These are phyloP conservation scores for Backusella sp. DNA, from an alignment of 192 early-diverging fungal species.

Conservation along the genomic window DNA sequence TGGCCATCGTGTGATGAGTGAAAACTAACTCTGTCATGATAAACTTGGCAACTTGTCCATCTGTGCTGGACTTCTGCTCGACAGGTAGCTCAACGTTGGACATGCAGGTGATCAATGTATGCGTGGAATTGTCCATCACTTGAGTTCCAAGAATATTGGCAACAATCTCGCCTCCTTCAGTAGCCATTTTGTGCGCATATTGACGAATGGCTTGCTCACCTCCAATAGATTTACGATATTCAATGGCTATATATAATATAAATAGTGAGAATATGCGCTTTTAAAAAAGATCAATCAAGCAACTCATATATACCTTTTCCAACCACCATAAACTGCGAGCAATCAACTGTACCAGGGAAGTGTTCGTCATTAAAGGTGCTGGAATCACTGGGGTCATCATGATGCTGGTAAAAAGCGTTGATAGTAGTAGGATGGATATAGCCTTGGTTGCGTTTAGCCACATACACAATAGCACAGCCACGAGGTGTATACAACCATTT, in stretches of 20 bases:
- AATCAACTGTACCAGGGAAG: conserved; percentile 40
- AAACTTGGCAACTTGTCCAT: conserved; percentile 5
- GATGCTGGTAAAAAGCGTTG: conserved; percentile 29
- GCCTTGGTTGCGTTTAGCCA: conserved; percentile 45
- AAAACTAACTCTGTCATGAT: conserved; percentile 35
- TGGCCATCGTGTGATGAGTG: conserved; percentile 39
- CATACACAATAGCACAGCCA: conserved; percentile 55
- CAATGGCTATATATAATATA: conserved; percentile 34
- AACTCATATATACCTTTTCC: conserved; percentile 14
- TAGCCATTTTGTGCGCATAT: conserved; percentile 52
- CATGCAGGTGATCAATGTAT: conserved; percentile 49
- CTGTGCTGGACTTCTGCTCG: conserved; percentile 22
- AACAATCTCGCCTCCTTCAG: conserved; percentile 51
- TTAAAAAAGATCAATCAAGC: background rate
- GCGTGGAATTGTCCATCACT: conserved; percentile 47
- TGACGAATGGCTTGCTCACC: conserved; percentile 58
- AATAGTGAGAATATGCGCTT: background rate
- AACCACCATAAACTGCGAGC: conserved; percentile 15
- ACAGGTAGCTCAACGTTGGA: conserved; percentile 58
- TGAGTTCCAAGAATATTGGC: conserved; percentile 59
- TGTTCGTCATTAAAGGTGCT: conserved; percentile 34
- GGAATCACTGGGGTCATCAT: background rate
- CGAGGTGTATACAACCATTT: conserved; percentile 63
- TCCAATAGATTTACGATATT: conserved; percentile 54
- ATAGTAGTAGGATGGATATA: conserved; percentile 45